phyloP scores from a whole-genome alignment of 2,329 filamentous ascomycete species.

The Aspergillus proliferans region DNA sequence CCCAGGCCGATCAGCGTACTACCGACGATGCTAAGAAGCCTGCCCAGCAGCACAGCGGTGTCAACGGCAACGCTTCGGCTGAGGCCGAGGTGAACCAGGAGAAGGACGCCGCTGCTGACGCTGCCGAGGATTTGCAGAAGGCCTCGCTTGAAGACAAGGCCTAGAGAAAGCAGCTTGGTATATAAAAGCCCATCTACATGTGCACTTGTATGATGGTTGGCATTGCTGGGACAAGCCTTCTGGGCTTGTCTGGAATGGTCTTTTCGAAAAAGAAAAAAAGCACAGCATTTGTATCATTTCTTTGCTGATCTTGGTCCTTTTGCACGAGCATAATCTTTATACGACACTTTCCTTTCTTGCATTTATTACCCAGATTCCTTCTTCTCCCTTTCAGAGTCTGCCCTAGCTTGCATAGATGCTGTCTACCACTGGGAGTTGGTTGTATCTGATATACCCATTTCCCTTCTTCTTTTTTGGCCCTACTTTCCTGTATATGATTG shows the following conservation, averaged over 20 bases:
- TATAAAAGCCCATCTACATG: slow-evolving; percentile 14
- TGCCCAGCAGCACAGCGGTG: slow-evolving; percentile 44
- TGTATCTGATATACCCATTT: background rate
- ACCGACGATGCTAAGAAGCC: slow-evolving; percentile 51
- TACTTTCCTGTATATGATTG: background rate
- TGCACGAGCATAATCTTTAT: background rate
- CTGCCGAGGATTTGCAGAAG: slow-evolving; percentile 54
- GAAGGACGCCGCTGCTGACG: slow-evolving; percentile 55
- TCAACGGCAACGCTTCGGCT: slow-evolving; percentile 50
- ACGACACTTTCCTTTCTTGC: background rate
- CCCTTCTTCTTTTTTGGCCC: background rate
- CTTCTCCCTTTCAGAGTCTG: background rate
- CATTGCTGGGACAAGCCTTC: slow-evolving; percentile 6
- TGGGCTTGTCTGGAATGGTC: background rate
- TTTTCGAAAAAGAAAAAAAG: background rate
- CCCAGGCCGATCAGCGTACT: slow-evolving; percentile 32
- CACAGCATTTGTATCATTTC: slow-evolving; percentile 6
- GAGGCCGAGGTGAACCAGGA: slow-evolving; percentile 51
- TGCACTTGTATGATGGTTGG: slow-evolving; percentile 13
- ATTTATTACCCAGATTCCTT: background rate
- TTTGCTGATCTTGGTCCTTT: slow-evolving; percentile 14
- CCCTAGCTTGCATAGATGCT: background rate
- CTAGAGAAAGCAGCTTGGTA: slow-evolving; percentile 12
- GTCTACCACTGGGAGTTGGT: background rate
- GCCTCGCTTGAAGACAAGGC: slow-evolving; percentile 54